Percentiles rank a stretch among this genome's conserved stretches.
phyloP scores from a whole-genome alignment of 768 basidiomycete genomes.

The Gelatoporia subvermispora region DNA sequence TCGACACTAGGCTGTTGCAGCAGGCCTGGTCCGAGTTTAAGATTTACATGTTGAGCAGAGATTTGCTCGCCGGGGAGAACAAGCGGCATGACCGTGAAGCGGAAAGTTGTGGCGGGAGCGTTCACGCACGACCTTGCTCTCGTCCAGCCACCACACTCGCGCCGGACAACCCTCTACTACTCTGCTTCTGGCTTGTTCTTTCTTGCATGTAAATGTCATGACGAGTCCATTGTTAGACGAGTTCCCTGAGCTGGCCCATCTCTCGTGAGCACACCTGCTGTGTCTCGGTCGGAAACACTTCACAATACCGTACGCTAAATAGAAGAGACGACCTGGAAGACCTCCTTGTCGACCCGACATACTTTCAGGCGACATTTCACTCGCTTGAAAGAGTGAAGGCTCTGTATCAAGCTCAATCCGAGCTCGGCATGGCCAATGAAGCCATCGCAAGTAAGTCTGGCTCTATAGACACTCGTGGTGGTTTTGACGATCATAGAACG shows the following conservation, averaged over 20 bases:
- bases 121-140: background rate
- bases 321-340: constrained; percentile 92
- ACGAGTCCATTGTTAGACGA: constrained; percentile 36
- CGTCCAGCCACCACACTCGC: constrained; percentile 1
- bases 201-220: constrained; percentile 2
- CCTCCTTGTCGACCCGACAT: constrained; percentile 70
- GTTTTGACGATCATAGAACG: constrained; percentile 41
- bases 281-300: background rate
- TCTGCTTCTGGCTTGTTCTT: too few species aligned
- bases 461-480: background rate
- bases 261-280: constrained; percentile 50
- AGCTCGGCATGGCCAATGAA: constrained; percentile 81
- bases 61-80: constrained; percentile 82
- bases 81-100: constrained; percentile 40
- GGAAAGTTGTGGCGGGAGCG: background rate
- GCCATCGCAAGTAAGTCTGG: constrained; percentile 70
- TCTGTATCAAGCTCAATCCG: constrained; percentile 70
- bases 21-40: constrained; percentile 85
- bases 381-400: constrained; percentile 68
- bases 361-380: constrained; percentile 87
- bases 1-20: constrained; percentile 41
- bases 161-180: too few species aligned
- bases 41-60: constrained; percentile 68
- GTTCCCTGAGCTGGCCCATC: constrained; percentile 67
- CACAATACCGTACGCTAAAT: constrained; percentile 1